Evolutionary conservation across 2,329 filamentous ascomycete genomes (phyloP), one percentile per base, ranked within the genome.

Genomic region (Cladophialophora psammophila): DNA sequence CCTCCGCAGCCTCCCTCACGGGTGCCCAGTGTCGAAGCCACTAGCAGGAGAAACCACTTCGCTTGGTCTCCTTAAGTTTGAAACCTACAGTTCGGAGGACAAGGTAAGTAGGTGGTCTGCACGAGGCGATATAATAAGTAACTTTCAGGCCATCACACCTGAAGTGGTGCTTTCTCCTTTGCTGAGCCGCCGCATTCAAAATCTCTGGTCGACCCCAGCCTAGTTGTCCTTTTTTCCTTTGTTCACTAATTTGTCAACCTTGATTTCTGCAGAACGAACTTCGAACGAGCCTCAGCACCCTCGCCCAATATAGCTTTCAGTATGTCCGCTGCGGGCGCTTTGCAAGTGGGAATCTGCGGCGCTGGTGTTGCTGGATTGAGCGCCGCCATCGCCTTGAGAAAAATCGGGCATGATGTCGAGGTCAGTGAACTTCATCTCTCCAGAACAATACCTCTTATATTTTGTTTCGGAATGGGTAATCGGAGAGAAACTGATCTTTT

Each of bases 361-460:
- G 77, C 77, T 8, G 76, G 77, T 2, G 76, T 79, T 60, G 75
- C 76, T 36, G 77, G 77, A 6, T 69, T 78, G 6, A 71, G 71
- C 8, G 74, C 76, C 2, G 76, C 76, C 3, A 77, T 78, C 66
- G 76, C 75, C 2, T 59, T 78, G 5, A 72, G 76, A 38, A 75
- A 73, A 54, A 74, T 76, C 34, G 77, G 76, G 0, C 76, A 78
- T 67, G 72, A 72, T 31, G 76, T 78, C 26, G 74, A 76, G 69
- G 75, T 78, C 63, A 32, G 74, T 71, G 5, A 12, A 56, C 31
- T 32, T 32, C 9, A 35, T 48, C 20, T 54, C 34, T 6, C 40
- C 3, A 34, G 26, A 52, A 50, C 26, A 60, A 3, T 9, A 3
- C 48, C 42, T 13, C 20, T 15, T 13, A 3, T 34, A 20, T 42